Evolutionary conservation across 139 green algal genomes (phyloP).

Genomic region (Chlamydomonas sphaeroides): DNA sequence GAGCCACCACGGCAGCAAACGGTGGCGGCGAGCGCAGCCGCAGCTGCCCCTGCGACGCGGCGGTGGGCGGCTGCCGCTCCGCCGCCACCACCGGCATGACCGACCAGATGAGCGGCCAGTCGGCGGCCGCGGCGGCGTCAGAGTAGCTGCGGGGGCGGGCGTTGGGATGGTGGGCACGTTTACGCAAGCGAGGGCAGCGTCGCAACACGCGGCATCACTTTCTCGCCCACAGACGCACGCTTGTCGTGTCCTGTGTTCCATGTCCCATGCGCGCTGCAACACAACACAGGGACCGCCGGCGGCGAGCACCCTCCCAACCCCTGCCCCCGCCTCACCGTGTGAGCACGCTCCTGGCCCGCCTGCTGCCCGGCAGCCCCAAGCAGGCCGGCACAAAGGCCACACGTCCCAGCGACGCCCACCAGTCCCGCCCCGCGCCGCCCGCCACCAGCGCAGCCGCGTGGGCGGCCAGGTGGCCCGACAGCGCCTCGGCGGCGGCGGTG

Average conservation of each 20-base stretch:
- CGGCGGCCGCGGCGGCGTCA: constrained; percentile 46
- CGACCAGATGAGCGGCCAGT: constrained; percentile 76
- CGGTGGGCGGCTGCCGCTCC: constrained; percentile 34
- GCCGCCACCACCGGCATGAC: constrained; percentile 55
- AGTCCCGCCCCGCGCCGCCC: constrained; percentile 10
- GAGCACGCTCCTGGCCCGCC: constrained; percentile 19
- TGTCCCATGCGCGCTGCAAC: too few relatives aligned
- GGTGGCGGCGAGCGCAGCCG: constrained; percentile 62
- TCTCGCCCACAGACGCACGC: too few relatives aligned
- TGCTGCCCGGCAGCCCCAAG: constrained; percentile 51
- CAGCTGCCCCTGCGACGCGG: constrained; percentile 46
- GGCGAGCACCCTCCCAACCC: too few relatives aligned
- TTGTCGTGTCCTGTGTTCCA: too few relatives aligned
- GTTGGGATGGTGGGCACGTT: neutral
- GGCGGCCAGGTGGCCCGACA: constrained; percentile 15
- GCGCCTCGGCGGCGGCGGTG: constrained; percentile 13
- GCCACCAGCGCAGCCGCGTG: neutral
- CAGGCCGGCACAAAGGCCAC: constrained; percentile 57
- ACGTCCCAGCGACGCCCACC: constrained; percentile 37
- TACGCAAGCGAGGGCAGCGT: too few relatives aligned
- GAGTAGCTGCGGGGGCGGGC: constrained; percentile 1
- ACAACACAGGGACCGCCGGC: too few relatives aligned
- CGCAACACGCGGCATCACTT: too few relatives aligned
- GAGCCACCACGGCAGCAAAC: constrained; percentile 51
- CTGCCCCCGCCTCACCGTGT: constrained; percentile 18